Percentiles rank a stretch among this genome's conserved stretches.
Evolutionary conservation across 2,329 filamentous ascomycete species (phyloP).

Genomic region (Salinomyces thailandicus): DNA sequence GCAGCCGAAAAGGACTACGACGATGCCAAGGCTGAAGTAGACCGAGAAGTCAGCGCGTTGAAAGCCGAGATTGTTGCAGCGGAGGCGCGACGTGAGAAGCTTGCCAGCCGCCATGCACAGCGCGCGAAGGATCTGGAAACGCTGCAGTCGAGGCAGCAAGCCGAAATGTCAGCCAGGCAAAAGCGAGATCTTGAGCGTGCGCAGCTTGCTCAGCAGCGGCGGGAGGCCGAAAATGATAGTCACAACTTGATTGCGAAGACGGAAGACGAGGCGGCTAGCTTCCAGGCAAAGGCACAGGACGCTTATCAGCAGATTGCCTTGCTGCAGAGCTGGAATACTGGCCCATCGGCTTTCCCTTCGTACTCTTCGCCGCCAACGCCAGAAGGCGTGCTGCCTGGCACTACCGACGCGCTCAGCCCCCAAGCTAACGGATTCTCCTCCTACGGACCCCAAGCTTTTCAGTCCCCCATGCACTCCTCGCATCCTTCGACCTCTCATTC

Average conservation of each 20-base stretch:
- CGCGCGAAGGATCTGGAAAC: slow-evolving; percentile 62
- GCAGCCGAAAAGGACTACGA: slow-evolving; percentile 48
- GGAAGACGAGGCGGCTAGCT: slow-evolving; percentile 27
- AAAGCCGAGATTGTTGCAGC: slow-evolving; percentile 54
- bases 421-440: slow-evolving; percentile 15
- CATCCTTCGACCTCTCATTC: slow-evolving; percentile 10
- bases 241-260: slow-evolving; percentile 29
- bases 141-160: slow-evolving; percentile 59
- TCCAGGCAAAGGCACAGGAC: slow-evolving; percentile 31
- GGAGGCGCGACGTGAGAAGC: slow-evolving; percentile 61
- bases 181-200: slow-evolving; percentile 24
- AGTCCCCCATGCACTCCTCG: slow-evolving; percentile 17
- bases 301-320: slow-evolving; percentile 28
- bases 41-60: slow-evolving; percentile 52
- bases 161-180: slow-evolving; percentile 26
- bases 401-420: slow-evolving; percentile 22
- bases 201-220: slow-evolving; percentile 19
- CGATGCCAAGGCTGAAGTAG: slow-evolving; percentile 49
- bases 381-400: slow-evolving; percentile 49
- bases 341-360: slow-evolving; percentile 13
- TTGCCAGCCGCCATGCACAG: slow-evolving; percentile 59
- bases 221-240: slow-evolving; percentile 31
- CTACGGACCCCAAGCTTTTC: slow-evolving; percentile 12
- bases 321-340: slow-evolving; percentile 19
- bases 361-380: slow-evolving; percentile 42